A percentile compares a stretch with the other conserved stretches of the same genome.
Conservation (phyloP, 495 filamentous ascomycete genomes). For the Penicillium dipodomyicola region DNA sequence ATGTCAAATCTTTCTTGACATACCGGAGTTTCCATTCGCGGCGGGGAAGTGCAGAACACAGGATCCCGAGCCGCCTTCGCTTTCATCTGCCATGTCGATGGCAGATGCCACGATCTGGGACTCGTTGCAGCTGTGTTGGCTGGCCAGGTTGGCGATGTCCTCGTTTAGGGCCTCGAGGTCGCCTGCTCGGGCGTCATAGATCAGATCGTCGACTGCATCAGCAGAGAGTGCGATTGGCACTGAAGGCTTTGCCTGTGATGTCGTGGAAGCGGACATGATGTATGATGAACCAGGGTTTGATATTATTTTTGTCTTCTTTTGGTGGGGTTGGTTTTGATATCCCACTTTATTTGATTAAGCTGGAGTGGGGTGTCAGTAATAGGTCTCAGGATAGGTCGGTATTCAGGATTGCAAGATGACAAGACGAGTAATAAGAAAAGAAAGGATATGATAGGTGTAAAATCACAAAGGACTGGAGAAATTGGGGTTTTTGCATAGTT, state of each 20-base stretch:
- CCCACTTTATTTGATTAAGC: conserved; percentile 5
- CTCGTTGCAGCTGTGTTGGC: conserved; percentile 50
- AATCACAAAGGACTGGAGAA: background rate
- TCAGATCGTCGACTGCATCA: conserved; percentile 83
- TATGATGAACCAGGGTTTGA: conserved; percentile 2
- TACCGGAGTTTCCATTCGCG: conserved; percentile 83
- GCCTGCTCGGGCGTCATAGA: conserved; percentile 76
- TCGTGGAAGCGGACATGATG: conserved; percentile 19
- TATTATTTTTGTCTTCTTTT: conserved; percentile 3
- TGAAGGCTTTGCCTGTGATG: conserved; percentile 30
- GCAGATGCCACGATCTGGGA: conserved; percentile 61
- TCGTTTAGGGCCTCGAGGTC: conserved; percentile 67
- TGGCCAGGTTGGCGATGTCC: conserved; percentile 55
- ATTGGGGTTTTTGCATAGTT: background rate
- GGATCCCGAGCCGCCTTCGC: conserved; percentile 48
- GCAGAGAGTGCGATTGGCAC: conserved; percentile 51
- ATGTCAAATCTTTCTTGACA: conserved; percentile 9
- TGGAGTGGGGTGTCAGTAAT: conserved; percentile 13
- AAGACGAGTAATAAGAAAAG: background rate
- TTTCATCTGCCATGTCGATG: conserved; percentile 68
- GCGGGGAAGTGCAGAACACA: conserved; percentile 80
- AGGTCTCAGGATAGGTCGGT: no score
- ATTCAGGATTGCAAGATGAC: background rate
- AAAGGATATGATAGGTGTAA: background rate
- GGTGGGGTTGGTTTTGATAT: conserved; percentile 8